Evolutionary conservation across 768 basidiomycete genomes (phyloP).

Genomic region (Filobasidium floriforme): DNA sequence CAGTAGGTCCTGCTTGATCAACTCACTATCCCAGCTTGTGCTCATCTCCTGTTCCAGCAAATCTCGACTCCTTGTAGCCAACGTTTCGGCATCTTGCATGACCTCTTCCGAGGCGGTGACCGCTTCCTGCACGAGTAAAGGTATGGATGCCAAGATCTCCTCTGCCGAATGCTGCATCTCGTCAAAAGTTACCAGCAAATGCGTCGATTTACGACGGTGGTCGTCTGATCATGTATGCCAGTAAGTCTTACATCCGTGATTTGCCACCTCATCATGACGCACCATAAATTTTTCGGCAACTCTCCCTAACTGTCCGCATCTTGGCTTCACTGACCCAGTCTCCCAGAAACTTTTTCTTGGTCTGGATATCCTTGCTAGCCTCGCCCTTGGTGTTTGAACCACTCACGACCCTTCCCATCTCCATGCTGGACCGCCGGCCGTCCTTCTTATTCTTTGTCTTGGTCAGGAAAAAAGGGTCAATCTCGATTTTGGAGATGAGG

Average conservation of each 20-base stretch:
- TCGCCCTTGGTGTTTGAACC: constrained; percentile 13
- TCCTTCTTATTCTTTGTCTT: background rate
- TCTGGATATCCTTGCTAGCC: constrained; percentile 26
- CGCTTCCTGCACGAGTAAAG: constrained; percentile 9
- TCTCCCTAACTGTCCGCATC: constrained; percentile 41
- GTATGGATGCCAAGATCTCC: constrained; percentile 14
- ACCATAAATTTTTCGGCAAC: constrained; percentile 34
- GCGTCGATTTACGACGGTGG: background rate
- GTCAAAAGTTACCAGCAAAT: background rate
- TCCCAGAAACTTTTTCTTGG: constrained; percentile 31
- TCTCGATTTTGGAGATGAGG: constrained; percentile 12
- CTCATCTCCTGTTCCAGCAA: background rate
- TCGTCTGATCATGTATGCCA: background rate
- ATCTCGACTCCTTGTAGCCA: background rate
- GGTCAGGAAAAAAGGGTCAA: constrained; percentile 6
- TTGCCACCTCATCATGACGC: constrained; percentile 6
- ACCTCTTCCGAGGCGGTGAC: constrained; percentile 9
- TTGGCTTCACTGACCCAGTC: constrained; percentile 37
- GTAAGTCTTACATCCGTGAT: background rate
- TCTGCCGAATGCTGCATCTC: constrained; percentile 18
- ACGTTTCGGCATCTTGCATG: constrained; percentile 2
- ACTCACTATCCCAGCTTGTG: background rate
- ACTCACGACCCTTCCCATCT: background rate
- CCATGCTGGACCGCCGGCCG: background rate
- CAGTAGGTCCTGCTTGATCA: background rate